Evolutionary conservation across 257 asterid species (phyloP).

Genomic region (Solanum phureja): DNA sequence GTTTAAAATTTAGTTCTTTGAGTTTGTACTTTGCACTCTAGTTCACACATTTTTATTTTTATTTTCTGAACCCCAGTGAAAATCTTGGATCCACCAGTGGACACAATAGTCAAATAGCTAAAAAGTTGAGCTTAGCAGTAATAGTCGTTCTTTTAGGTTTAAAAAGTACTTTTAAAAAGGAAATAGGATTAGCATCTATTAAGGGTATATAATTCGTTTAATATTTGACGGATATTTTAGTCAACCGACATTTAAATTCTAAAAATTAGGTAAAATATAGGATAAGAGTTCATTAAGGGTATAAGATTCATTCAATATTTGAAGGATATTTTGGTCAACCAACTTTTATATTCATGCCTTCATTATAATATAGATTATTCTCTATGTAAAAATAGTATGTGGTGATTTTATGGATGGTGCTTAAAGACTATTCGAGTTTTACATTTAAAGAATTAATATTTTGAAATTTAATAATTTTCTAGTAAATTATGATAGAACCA

Average conservation of each 20-base stretch:
- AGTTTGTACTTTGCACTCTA: not conserved
- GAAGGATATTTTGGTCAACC: not conserved
- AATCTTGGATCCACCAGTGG: not conserved
- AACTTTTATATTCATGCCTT: not conserved
- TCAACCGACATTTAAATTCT: not conserved
- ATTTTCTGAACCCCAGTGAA: not conserved
- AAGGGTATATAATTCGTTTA: not conserved
- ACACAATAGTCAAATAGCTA: not conserved
- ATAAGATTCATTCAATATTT: not conserved
- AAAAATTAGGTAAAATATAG: not conserved
- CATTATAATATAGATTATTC: not conserved
- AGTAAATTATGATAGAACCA: not conserved
- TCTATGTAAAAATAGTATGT: not conserved
- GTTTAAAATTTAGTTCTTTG: not conserved
- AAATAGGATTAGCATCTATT: not conserved
- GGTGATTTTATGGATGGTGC: not conserved
- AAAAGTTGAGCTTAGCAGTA: not conserved
- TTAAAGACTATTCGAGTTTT: not conserved
- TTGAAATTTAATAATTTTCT: not conserved
- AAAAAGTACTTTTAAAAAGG: not conserved
- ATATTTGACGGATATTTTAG: not conserved
- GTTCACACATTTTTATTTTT: not conserved
- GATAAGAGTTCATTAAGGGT: not conserved
- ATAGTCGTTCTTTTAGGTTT: not conserved
- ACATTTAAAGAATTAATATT: not conserved